phyloP scores from a whole-genome alignment of 306 rosid species.

The Cyamopsis tetragonoloba region DNA sequence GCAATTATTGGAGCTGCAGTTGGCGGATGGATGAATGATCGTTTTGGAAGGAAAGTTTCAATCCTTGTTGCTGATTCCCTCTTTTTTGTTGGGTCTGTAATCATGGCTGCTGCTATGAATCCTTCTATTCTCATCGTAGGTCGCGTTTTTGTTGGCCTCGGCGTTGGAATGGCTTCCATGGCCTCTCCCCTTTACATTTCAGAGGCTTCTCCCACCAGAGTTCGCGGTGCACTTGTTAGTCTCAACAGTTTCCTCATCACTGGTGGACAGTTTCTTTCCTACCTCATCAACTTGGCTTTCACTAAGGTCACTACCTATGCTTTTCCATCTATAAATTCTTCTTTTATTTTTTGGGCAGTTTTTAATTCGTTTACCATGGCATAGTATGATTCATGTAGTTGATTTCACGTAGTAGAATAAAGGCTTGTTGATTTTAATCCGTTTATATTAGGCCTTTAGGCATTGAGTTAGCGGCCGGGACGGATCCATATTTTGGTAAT shows the following conservation, averaged over 20 bases:
- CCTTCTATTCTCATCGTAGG: slow-evolving; percentile 42
- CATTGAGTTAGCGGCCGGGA: too few relatives aligned
- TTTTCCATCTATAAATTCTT: too few relatives aligned
- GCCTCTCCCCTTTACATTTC: slow-evolving; percentile 67
- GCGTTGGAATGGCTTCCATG: slow-evolving; percentile 77
- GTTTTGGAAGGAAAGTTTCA: slow-evolving; percentile 44
- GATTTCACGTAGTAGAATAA: too few relatives aligned
- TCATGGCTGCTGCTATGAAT: slow-evolving; percentile 46
- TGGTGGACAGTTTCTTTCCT: slow-evolving; percentile 66
- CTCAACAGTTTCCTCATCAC: slow-evolving; percentile 61
- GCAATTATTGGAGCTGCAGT: slow-evolving; percentile 62
- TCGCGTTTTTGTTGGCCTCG: slow-evolving; percentile 54
- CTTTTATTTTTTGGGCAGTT: too few relatives aligned
- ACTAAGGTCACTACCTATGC: slow-evolving; percentile 36
- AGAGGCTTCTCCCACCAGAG: slow-evolving; percentile 58
- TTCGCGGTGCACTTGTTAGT: slow-evolving; percentile 66
- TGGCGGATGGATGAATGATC: slow-evolving; percentile 63
- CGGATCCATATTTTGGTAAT: too few relatives aligned
- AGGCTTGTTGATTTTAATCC: too few relatives aligned
- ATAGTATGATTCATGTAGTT: too few relatives aligned
- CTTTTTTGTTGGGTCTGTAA: slow-evolving; percentile 44
- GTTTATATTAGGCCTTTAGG: too few relatives aligned
- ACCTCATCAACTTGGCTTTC: slow-evolving; percentile 66
- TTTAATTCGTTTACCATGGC: too few relatives aligned
- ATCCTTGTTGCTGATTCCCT: slow-evolving; percentile 42